phyloP scores from a whole-genome alignment of 2,329 filamentous ascomycete species.

The Fusarium sp. region DNA sequence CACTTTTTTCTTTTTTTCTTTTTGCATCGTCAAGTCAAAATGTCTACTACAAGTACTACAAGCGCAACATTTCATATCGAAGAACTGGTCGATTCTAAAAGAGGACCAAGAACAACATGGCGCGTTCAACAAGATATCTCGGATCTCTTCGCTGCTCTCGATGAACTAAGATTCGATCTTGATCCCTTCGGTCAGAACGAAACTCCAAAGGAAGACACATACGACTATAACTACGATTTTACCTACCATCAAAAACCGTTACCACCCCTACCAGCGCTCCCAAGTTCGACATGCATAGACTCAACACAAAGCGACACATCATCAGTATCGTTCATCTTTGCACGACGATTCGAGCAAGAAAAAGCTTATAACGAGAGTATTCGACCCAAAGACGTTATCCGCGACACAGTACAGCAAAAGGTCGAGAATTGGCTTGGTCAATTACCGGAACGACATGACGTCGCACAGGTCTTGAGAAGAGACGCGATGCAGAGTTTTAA shows the following conservation, averaged over 20 bases:
- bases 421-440: neutral
- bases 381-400: neutral
- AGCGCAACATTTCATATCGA: neutral
- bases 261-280: neutral
- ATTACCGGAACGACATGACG: neutral
- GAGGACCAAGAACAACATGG: neutral
- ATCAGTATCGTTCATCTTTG: neutral
- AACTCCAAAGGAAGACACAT: neutral
- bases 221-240: neutral
- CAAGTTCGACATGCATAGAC: neutral
- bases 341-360: neutral
- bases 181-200: neutral
- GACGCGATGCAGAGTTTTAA: neutral
- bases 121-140: neutral
- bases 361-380: neutral
- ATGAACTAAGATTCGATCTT: neutral
- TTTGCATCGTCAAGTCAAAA: neutral
- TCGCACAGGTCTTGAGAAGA: neutral
- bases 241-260: neutral
- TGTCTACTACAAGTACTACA: neutral
- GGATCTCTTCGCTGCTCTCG: neutral
- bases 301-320: neutral
- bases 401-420: neutral
- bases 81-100: neutral
- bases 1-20: neutral